Evolutionary conservation across 2,329 filamentous ascomycete species (phyloP).

Genomic region (Aspergillus phoenicis): DNA sequence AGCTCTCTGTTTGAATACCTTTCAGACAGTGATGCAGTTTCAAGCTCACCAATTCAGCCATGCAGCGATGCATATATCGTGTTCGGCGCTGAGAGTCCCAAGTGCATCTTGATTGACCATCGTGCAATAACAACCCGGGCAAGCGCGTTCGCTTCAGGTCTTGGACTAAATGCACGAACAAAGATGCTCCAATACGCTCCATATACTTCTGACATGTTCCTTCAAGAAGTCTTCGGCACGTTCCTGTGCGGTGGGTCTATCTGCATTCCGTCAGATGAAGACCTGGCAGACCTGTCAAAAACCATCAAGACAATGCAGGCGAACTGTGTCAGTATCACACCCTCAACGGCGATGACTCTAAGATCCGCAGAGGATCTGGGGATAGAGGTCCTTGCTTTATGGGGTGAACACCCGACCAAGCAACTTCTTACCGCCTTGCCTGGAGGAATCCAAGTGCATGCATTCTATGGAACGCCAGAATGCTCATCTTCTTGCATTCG

Average conservation of each 20-base stretch:
- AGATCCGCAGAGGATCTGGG: conserved; percentile 33
- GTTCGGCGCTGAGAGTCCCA: conserved; percentile 38
- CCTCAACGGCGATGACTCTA: conserved; percentile 27
- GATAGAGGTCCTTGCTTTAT: conserved; percentile 26
- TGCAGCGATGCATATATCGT: conserved; percentile 36
- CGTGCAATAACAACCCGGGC: conserved; percentile 34
- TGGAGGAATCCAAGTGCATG: conserved; percentile 21
- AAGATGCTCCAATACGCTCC: conserved; percentile 46
- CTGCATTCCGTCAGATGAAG: conserved; percentile 49
- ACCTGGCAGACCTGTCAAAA: conserved; percentile 57
- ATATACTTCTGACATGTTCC: conserved; percentile 51
- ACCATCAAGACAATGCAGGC: conserved; percentile 47
- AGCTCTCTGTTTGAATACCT: conserved; percentile 41
- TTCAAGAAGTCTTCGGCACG: conserved; percentile 44
- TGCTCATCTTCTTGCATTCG: conserved; percentile 30
- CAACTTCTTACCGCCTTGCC: conserved; percentile 7
- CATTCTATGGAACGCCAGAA: conserved; percentile 27
- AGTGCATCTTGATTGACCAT: conserved; percentile 44
- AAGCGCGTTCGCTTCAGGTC: conserved; percentile 28
- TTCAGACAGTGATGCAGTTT: conserved; percentile 14
- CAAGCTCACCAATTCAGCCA: conserved; percentile 10
- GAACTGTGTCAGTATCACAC: conserved; percentile 40
- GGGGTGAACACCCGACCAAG: conserved; percentile 22
- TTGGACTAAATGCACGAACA: conserved; percentile 26
- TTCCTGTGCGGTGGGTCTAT: conserved; percentile 48